Evolutionary conservation across 164 flowering plant species (phyloP), one percentile per base, ranked within the genome.

Genomic region (Macadamia integrifolia): DNA sequence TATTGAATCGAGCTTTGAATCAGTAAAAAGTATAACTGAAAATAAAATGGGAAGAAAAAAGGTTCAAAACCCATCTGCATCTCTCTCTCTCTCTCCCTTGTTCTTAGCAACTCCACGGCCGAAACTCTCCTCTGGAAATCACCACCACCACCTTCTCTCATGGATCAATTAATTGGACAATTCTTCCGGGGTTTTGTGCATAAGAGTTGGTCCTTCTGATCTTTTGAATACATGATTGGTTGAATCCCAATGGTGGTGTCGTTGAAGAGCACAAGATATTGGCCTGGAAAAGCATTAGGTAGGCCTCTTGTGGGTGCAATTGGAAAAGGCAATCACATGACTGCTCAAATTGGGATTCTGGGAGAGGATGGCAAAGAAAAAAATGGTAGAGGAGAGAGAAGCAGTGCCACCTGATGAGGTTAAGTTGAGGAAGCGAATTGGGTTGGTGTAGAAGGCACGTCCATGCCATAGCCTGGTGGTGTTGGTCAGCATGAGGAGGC

Each of bases 401-500:
- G 15, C 13, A 14, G 57, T n/a, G 17, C 6, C 18, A 17, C 57
- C 57, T 9, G 57, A 12, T 17, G 57, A 6, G 3, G 40, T 2
- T 53, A n/a, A n/a, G 57, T 53, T 71, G 64, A 78, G 79, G 75
- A 83, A 79, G 18, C 30, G 76, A 35, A 88, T 6, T 6, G 87
- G 84, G 18, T 75, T 17, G 1, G 79, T 9, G 71, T 78, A 79
- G 65, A 85, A 82, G 46, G 88, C 90, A 14, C 72, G 83, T 29
- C 87, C 88, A 28, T 67, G 35, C 50, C 64, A 42, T 3, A 80
- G 44, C 28, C 65, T 67, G 8, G 78, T 72, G 1, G 65, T 62
- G 69, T 82, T 80, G 5, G 88, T 86, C 35, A 87, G 57, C 7
- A 55, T 60, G 23, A 86, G 72, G 29, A 85, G 64, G 13, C 90